Percentiles rank a stretch among this genome's conserved stretches.
Conservation (phyloP, 495 filamentous ascomycete genomes). For the Hypomontagnella submonticulosa region DNA sequence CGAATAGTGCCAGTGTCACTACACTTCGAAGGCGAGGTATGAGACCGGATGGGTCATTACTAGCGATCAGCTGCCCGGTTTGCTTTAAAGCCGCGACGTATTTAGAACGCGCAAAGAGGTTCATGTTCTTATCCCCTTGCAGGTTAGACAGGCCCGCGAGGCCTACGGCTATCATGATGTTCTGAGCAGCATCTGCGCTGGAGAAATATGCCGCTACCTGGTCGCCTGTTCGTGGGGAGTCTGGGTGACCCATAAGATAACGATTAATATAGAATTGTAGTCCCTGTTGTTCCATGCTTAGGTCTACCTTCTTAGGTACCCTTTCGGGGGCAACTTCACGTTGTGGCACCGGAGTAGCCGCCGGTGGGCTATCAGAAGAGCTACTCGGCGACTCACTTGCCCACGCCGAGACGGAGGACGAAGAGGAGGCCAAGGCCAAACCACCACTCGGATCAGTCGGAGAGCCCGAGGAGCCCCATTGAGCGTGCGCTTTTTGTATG, state of each 20-base stretch:
- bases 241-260: slow-evolving; percentile 60
- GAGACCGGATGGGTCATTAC: slow-evolving; percentile 40
- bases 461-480: slow-evolving; percentile 56
- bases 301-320: slow-evolving; percentile 44
- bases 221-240: slow-evolving; percentile 52
- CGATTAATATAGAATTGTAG: slow-evolving; percentile 60
- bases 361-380: slow-evolving; percentile 17
- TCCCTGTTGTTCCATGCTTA: slow-evolving; percentile 54
- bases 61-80: slow-evolving; percentile 50
- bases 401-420: slow-evolving; percentile 22
- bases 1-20: slow-evolving; percentile 60
- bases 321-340: slow-evolving; percentile 22
- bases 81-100: slow-evolving; percentile 55
- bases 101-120: slow-evolving; percentile 52
- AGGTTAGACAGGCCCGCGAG: slow-evolving; percentile 60
- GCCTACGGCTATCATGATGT: slow-evolving; percentile 63
- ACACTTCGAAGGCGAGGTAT: slow-evolving; percentile 49
- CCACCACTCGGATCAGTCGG: slow-evolving; percentile 32
- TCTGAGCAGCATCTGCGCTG: slow-evolving; percentile 49
- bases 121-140: slow-evolving; percentile 55
- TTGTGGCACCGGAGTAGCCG: slow-evolving; percentile 9
- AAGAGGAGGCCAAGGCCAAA: slow-evolving; percentile 40
- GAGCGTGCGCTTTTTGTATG: slow-evolving; percentile 69
- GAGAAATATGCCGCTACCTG: slow-evolving; percentile 43
- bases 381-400: slow-evolving; percentile 13